Percentiles rank a stretch among this genome's conserved stretches.
These are phyloP conservation scores for Trichoderma asperellum DNA, from an alignment of 2,329 filamentous ascomycete species.

Conservation along the genomic window DNA sequence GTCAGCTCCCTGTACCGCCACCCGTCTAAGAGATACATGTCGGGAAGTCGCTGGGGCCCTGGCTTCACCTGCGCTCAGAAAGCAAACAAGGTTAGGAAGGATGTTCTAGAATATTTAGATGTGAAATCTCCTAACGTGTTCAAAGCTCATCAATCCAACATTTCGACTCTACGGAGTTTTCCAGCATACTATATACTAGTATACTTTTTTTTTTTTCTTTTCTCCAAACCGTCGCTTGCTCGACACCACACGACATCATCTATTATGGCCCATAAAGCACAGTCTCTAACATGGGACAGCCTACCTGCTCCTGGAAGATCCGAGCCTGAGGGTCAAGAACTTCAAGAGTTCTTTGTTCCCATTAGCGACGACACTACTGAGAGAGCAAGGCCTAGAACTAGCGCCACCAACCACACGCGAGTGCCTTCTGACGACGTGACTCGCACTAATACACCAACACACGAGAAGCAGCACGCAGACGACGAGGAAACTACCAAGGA, in stretches of 20 bases:
- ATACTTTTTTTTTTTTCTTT: not conserved
- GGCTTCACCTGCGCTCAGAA: not conserved
- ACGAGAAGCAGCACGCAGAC: not conserved
- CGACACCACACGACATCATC: not conserved
- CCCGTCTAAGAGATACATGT: not conserved
- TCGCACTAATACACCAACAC: constrained; percentile 7
- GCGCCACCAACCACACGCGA: constrained; percentile 13
- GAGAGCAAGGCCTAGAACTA: not conserved
- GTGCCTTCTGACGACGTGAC: constrained; percentile 17
- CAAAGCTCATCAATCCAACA: not conserved
- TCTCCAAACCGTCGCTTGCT: not conserved
- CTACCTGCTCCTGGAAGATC: constrained; percentile 22
- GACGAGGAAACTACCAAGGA: not conserved
- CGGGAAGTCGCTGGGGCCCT: constrained; percentile 18
- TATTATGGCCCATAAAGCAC: not conserved
- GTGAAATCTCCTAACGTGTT: not conserved
- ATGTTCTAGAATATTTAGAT: constrained; percentile 13
- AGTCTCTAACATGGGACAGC: constrained; percentile 10
- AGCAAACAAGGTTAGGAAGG: constrained; percentile 6
- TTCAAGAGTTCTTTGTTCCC: not conserved
- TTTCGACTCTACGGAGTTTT: not conserved
- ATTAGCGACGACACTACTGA: not conserved
- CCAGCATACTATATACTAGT: not conserved
- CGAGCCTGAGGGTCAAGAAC: constrained; percentile 9
- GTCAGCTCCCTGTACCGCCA: constrained; percentile 16